Percentiles rank a stretch among this genome's conserved stretches.
These are phyloP conservation scores for Aspergillus fructus DNA, from an alignment of 2,329 filamentous ascomycete genomes.

Conservation along the genomic window DNA sequence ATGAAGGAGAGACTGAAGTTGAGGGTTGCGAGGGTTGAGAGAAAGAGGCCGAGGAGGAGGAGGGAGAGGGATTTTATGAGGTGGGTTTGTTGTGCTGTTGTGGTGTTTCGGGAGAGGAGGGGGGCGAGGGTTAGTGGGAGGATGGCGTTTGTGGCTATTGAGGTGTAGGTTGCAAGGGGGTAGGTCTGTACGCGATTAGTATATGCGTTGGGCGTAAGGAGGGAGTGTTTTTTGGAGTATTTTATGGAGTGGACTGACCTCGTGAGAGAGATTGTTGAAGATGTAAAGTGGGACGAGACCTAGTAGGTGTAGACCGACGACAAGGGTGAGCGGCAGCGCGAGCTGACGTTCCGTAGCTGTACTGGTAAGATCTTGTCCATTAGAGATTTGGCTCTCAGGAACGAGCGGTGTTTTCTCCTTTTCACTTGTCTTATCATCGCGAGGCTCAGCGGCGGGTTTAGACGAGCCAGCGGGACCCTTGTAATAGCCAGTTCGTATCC, in stretches of 20 bases:
- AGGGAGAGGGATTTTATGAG: constrained; percentile 89
- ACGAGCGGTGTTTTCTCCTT: constrained; percentile 22
- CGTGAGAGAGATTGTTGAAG: constrained; percentile 72
- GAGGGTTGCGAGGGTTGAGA: constrained; percentile 88
- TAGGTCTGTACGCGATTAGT: constrained; percentile 51
- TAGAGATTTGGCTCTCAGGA: constrained; percentile 9
- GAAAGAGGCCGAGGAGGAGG: constrained; percentile 85
- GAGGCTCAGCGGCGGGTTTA: constrained; percentile 25
- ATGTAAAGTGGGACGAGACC: constrained; percentile 78
- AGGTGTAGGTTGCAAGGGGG: constrained; percentile 57
- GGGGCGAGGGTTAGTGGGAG: constrained; percentile 60
- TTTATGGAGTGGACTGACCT: constrained; percentile 51
- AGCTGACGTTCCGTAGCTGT: constrained; percentile 40
- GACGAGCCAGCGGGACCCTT: constrained; percentile 20
- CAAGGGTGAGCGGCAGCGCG: constrained; percentile 62
- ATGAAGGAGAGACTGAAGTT: constrained; percentile 92
- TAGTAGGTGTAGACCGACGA: constrained; percentile 71
- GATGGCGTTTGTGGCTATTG: constrained; percentile 55
- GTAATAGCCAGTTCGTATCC: constrained; percentile 77
- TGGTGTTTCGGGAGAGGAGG: constrained; percentile 48
- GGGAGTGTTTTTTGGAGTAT: background rate
- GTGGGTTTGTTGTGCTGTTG: constrained; percentile 68
- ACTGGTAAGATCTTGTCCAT: constrained; percentile 17
- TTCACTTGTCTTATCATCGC: constrained; percentile 30
- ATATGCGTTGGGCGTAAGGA: background rate